phyloP scores from a whole-genome alignment of 2,329 filamentous ascomycete genomes.

The Kalmusia sp. region DNA sequence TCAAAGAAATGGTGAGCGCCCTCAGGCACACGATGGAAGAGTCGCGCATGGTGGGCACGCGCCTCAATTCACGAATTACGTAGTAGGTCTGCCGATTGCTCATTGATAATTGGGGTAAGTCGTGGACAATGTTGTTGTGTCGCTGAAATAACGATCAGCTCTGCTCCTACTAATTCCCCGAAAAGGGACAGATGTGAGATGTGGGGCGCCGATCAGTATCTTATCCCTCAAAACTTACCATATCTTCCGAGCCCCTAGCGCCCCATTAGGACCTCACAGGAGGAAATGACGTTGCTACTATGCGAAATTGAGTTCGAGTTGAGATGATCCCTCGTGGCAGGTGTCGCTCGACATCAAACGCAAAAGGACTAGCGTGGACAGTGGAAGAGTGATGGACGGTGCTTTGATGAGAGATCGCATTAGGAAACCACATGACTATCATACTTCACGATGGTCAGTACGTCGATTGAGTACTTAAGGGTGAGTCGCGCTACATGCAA shows the following conservation, averaged over 20 bases:
- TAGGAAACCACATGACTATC: not conserved
- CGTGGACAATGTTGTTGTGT: not conserved
- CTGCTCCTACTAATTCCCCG: not conserved
- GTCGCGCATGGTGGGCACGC: no score
- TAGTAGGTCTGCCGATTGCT: not conserved
- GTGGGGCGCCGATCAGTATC: slow-evolving; percentile 4
- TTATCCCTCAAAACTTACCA: not conserved
- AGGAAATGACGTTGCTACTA: not conserved
- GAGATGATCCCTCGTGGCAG: not conserved
- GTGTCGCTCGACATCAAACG: not conserved
- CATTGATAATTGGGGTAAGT: not conserved
- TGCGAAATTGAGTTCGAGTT: not conserved
- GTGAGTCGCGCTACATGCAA: not conserved
- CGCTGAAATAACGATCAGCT: slow-evolving; percentile 1
- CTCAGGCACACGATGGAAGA: no score
- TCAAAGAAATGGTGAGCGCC: not conserved
- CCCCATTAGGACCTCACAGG: not conserved
- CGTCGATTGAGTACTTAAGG: not conserved
- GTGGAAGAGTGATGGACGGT: not conserved
- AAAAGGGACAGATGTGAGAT: not conserved
- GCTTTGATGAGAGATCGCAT: slow-evolving; percentile 2
- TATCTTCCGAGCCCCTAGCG: not conserved
- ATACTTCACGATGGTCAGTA: not conserved
- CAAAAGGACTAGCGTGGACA: not conserved
- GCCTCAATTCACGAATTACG: no score